Conservation (phyloP, 2,329 filamentous ascomycete genomes). For the Capronia americana region DNA sequence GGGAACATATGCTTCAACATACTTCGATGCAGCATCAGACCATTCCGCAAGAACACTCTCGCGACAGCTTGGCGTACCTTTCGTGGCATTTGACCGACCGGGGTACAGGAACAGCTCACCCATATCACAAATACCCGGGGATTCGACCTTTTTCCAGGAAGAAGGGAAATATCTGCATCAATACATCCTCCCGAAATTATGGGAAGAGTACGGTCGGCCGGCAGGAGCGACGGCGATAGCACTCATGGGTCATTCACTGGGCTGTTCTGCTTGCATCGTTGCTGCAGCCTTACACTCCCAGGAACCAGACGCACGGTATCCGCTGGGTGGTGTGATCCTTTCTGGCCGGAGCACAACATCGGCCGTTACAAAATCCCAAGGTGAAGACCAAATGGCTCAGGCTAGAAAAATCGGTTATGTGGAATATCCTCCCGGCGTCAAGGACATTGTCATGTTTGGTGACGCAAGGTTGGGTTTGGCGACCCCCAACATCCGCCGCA, state of each 20-base stretch:
- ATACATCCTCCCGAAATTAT: constrained; percentile 15
- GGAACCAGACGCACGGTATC: not conserved
- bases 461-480: not conserved
- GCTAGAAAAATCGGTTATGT: constrained; percentile 2
- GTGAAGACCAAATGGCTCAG: constrained; percentile 1
- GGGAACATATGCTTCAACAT: constrained; percentile 7
- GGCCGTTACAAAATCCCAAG: not conserved
- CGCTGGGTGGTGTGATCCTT: constrained; percentile 4
- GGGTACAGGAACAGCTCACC: constrained; percentile 11
- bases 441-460: constrained; percentile 12
- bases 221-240: constrained; percentile 3
- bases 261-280: constrained; percentile 6
- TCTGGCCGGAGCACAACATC: constrained; percentile 9
- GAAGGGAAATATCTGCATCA: constrained; percentile 12
- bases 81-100: constrained; percentile 12
- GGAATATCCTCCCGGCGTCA: not conserved
- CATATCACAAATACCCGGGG: not conserved
- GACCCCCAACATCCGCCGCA: not conserved
- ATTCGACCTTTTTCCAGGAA: constrained; percentile 16
- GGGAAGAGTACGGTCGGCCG: constrained; percentile 6
- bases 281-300: constrained; percentile 6
- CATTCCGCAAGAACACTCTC: constrained; percentile 4
- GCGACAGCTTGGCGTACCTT: constrained; percentile 2
- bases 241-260: constrained; percentile 14
- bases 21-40: constrained; percentile 7